Base-by-base conservation (phyloP, 2,329 filamentous ascomycete genomes). In the Alternaria panax region DNA sequence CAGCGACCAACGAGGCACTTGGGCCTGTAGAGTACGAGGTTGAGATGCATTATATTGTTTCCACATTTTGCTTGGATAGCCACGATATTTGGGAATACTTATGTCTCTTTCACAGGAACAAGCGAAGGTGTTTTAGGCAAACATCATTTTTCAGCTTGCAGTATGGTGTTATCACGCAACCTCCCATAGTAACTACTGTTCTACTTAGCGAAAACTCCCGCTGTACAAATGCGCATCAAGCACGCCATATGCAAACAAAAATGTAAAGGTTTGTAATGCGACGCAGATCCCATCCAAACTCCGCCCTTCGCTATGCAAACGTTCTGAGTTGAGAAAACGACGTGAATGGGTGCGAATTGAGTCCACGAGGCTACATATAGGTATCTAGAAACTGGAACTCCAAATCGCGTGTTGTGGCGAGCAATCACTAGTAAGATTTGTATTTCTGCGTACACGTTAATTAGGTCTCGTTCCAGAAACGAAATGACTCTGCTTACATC, bases 401-500 rank as follows among this genome's bases (percentile, higher is more conserved):
- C 28, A 22, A 18, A 22, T 25, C 16, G 8, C 16, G 5, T 45
- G 12, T 18, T 24, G 2, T 12, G 45, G 16, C 5, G 45, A 24
- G 20, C 6, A n/a, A 24, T n/a, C 8, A 28, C 46, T 61, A 61
- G 46, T 61, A 61, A 4, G 59, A 61, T 41, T 59, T 59, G 45
- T 59, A 59, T 45, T 59, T 59, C 56, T 59, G 43, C 18, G 9
- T n/a, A 22, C 1, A 18, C 14, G 43, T 59, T 22, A 59, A 51
- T 18, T 6, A 18, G 2, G 24, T 4, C 9, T 48, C 42, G 42
- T 8, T 9, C 24, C 6, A 28, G 12, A 25, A 43, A 6, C 7
- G 18, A 18, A 2, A 34, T 2, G 4, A 5, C 5, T 11, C 3
- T 14, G 89, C 92, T 87, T 81, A 97, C 94, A 84, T 97, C 93